phyloP scores from a whole-genome alignment of 306 rosid species.

The Abrus pulchellus region DNA sequence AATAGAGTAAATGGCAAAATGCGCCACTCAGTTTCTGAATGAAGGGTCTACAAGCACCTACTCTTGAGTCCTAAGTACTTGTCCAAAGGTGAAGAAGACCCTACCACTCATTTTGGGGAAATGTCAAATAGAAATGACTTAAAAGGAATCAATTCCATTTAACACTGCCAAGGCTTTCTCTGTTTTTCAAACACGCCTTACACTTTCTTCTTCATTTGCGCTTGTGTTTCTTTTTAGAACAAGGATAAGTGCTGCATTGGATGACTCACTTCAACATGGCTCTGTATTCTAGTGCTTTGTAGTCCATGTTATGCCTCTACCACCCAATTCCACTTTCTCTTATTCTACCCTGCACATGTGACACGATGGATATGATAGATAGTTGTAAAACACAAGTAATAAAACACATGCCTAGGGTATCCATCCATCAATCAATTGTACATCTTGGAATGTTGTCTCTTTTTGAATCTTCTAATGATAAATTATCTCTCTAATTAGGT shows the following conservation, averaged over 20 bases:
- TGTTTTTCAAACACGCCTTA: conserved; percentile 17
- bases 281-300: conserved; percentile 40
- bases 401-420: conserved; percentile 40
- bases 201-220: conserved; percentile 6
- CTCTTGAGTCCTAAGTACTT: conserved; percentile 15
- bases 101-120: conserved; percentile 15
- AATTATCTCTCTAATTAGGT: conserved; percentile 14
- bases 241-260: conserved; percentile 31
- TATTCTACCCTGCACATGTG: conserved; percentile 51
- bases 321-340: conserved; percentile 45
- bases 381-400: conserved; percentile 45
- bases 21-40: conserved; percentile 35
- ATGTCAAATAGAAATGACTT: conserved; percentile 46
- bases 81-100: neutral
- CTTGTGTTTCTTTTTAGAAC: conserved; percentile 10
- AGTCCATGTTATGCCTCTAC: conserved; percentile 42
- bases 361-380: conserved; percentile 35
- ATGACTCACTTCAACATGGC: conserved; percentile 29
- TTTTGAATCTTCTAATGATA: conserved; percentile 43
- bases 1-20: conserved; percentile 25
- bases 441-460: conserved; percentile 38
- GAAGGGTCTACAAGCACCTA: conserved; percentile 36
- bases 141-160: conserved; percentile 40
- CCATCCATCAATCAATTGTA: conserved; percentile 57
- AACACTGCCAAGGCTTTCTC: conserved; percentile 31